Conservation (phyloP, 257 asterid genomes). For the Solanum paucissectum region DNA sequence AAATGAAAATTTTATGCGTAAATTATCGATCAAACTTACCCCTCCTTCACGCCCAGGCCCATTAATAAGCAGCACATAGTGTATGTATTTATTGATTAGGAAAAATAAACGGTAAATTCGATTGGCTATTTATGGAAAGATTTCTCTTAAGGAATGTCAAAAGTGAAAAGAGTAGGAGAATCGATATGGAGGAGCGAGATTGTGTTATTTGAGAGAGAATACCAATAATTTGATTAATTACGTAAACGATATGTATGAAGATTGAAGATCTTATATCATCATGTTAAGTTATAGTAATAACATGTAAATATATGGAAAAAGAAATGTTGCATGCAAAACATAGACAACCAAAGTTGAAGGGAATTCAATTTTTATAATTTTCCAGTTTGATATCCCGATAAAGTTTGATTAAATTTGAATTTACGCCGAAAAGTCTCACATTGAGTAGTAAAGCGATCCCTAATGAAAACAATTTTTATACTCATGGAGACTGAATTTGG, state of each 20-base stretch:
- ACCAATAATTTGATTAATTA: background rate
- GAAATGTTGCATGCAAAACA: background rate
- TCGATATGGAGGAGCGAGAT: background rate
- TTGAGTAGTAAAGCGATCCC: background rate
- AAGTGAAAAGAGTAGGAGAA: background rate
- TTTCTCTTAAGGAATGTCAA: background rate
- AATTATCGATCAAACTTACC: background rate
- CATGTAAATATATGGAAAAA: background rate
- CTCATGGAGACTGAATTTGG: no score
- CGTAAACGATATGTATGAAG: background rate
- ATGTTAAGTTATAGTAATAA: background rate
- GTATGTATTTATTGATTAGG: background rate
- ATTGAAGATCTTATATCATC: background rate
- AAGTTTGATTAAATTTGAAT: no score
- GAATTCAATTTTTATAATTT: background rate
- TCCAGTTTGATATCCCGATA: no score
- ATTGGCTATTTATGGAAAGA: background rate
- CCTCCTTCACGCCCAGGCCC: background rate
- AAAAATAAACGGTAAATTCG: background rate
- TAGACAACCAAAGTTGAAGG: background rate
- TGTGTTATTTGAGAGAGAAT: background rate
- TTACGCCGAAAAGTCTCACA: rapidly evolving
- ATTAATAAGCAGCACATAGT: no score
- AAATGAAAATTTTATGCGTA: no score
- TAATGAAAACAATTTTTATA: no score